Percentiles rank a stretch among this genome's conserved stretches.
Evolutionary conservation across 2,329 filamentous ascomycete genomes (phyloP).

Genomic region (Dactylellina cionopaga): DNA sequence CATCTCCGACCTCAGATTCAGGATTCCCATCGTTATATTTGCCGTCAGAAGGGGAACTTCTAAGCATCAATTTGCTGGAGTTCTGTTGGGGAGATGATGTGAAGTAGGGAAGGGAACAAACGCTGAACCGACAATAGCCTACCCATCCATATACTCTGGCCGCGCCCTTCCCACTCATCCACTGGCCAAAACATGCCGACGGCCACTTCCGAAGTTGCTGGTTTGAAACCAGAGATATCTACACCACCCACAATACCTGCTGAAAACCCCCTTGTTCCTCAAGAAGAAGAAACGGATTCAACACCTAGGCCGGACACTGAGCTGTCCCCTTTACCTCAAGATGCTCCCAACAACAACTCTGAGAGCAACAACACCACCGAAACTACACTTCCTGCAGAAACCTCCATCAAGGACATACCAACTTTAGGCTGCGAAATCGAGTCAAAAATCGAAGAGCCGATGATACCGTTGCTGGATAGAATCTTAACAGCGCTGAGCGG

Average conservation of each 20-base stretch:
- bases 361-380: background rate
- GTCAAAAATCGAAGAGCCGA: constrained; percentile 4
- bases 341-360: background rate
- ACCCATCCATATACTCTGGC: constrained; percentile 2
- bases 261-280: background rate
- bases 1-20: constrained; percentile 6
- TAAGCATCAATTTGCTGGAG: background rate
- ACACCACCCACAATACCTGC: background rate
- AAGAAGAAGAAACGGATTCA: constrained; percentile 26
- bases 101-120: constrained; percentile 28
- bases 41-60: background rate
- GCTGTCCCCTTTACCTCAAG: constrained; percentile 1
- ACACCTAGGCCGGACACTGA: constrained; percentile 17
- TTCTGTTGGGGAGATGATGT: constrained; percentile 31
- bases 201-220: constrained; percentile 30
- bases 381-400: background rate
- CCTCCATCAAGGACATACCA: background rate
- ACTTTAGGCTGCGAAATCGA: background rate
- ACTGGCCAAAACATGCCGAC: constrained; percentile 36
- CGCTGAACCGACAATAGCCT: constrained; percentile 20
- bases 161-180: constrained; percentile 14
- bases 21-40: background rate
- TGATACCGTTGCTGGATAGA: constrained; percentile 22
- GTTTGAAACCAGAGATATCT: constrained; percentile 8
- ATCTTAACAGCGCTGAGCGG: constrained; percentile 23